Percentiles rank a stretch among this genome's conserved stretches.
phyloP scores from a whole-genome alignment of 306 rosid species.

The Adenanthera pavonina region DNA sequence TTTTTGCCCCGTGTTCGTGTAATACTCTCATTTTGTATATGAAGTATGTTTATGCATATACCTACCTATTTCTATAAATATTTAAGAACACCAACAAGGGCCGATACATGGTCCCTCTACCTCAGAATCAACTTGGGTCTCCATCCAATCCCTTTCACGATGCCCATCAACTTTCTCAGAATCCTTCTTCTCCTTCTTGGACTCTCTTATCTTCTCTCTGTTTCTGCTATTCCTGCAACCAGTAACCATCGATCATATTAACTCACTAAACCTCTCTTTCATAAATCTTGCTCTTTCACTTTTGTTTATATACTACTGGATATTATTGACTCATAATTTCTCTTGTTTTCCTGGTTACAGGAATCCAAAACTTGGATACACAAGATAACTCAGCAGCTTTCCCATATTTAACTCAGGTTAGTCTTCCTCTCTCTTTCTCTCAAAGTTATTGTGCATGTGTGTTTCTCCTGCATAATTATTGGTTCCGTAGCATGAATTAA shows the following conservation, averaged over 20 bases:
- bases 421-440: not conserved
- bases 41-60: no score
- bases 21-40: not conserved
- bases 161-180: constrained; percentile 28
- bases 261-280: not conserved
- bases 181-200: constrained; percentile 37
- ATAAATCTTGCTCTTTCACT: not conserved
- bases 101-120: no score
- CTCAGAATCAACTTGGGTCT: not conserved
- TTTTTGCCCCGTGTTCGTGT: constrained; percentile 15
- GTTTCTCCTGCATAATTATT: not conserved
- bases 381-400: constrained; percentile 34
- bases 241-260: constrained; percentile 34
- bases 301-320: not conserved
- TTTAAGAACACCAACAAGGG: no score
- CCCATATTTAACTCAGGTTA: constrained; percentile 38
- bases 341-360: constrained; percentile 31
- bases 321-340: not conserved
- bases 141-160: constrained; percentile 2
- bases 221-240: constrained; percentile 44
- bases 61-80: no score
- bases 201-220: constrained; percentile 39
- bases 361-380: constrained; percentile 30
- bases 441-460: not conserved
- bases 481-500: not conserved